Evolutionary conservation across 805 yeast species (phyloP).

Genomic region (Candida rishiriensis): DNA sequence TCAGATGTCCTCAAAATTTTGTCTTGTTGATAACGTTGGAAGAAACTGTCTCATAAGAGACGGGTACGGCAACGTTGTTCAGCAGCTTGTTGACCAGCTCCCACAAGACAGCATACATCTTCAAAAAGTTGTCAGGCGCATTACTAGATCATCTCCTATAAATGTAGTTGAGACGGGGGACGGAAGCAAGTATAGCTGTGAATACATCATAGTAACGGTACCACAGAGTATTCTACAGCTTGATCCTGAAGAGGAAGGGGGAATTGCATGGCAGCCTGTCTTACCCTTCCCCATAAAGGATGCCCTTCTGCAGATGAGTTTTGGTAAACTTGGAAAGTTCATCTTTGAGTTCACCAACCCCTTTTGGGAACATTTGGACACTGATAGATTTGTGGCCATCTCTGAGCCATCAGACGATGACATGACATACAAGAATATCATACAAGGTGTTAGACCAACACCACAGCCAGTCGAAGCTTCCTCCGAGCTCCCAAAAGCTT

Average conservation of each 20-base stretch:
- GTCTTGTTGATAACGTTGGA: constrained; percentile 70
- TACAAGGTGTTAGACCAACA: not conserved
- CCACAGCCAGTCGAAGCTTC: not conserved
- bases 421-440: constrained; percentile 7
- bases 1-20: constrained; percentile 60
- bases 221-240: constrained; percentile 69
- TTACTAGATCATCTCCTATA: constrained; percentile 27
- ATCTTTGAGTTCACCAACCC: constrained; percentile 58
- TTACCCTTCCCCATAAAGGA: constrained; percentile 42
- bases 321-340: constrained; percentile 71
- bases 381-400: constrained; percentile 46
- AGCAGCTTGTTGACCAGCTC: constrained; percentile 37
- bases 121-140: constrained; percentile 37
- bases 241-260: constrained; percentile 33
- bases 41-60: constrained; percentile 66
- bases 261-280: constrained; percentile 51
- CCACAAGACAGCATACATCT: constrained; percentile 36
- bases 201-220: constrained; percentile 65
- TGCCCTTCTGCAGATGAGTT: constrained; percentile 46
- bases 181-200: constrained; percentile 34
- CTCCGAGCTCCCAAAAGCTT: constrained; percentile 34
- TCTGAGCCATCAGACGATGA: constrained; percentile 31
- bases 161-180: constrained; percentile 31
- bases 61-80: constrained; percentile 53
- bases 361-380: constrained; percentile 53